Conservation (phyloP, 169 alveolate genomes). For the Plasmodium cynomolgi region DNA sequence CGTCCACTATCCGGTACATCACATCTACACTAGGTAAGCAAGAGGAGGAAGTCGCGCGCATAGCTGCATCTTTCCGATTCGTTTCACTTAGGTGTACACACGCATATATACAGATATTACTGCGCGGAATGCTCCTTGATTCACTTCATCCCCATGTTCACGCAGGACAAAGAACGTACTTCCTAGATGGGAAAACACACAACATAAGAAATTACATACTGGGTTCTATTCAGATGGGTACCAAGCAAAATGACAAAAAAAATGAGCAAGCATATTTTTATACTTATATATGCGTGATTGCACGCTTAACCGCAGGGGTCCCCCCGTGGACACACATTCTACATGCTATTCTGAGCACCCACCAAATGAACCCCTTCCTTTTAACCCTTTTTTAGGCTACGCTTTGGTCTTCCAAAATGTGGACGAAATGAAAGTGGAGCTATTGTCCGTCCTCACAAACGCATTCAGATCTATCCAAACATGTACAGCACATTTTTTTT, state of each 20-base stretch:
- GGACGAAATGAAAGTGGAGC: slow-evolving; percentile 41
- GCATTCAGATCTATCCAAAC: slow-evolving; percentile 65
- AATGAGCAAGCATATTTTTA: not conserved
- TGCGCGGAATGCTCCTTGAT: not conserved
- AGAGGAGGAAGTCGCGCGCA: not conserved
- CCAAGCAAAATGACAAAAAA: not conserved
- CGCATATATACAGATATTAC: not conserved
- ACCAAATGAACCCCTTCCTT: slow-evolving; percentile 4
- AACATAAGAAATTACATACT: slow-evolving; percentile 38
- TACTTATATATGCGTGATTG: not conserved
- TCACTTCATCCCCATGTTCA: not conserved
- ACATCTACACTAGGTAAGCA: slow-evolving; percentile 66
- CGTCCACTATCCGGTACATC: slow-evolving; percentile 47
- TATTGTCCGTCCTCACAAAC: slow-evolving; percentile 56
- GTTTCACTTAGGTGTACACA: not conserved
- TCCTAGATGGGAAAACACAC: slow-evolving; percentile 4
- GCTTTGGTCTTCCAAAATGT: slow-evolving; percentile 64
- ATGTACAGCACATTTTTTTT: slow-evolving; percentile 24
- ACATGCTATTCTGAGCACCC: not conserved
- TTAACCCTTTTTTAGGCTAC: slow-evolving; percentile 24
- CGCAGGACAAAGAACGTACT: slow-evolving; percentile 37
- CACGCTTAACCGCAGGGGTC: not conserved
- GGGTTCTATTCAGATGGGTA: slow-evolving; percentile 69
- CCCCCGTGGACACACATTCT: not conserved
- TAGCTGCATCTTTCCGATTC: not conserved